These are phyloP conservation scores for Arthrobotrys iridis DNA, from an alignment of 2,329 filamentous ascomycete genomes.

Conservation along the genomic window DNA sequence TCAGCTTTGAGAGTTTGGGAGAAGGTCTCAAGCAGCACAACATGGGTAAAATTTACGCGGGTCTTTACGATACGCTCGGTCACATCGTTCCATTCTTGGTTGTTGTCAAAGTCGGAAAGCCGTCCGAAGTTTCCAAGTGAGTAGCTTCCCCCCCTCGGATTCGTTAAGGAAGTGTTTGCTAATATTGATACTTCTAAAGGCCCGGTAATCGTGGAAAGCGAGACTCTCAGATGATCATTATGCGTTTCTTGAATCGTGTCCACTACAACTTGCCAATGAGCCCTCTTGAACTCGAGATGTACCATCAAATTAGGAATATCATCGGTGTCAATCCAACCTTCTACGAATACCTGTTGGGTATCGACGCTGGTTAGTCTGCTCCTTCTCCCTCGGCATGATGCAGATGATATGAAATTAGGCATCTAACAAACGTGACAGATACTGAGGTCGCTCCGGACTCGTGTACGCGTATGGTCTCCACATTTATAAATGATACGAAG, in stretches of 20 bases:
- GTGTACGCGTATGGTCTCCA: conserved; percentile 87
- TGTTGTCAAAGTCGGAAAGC: conserved; percentile 92
- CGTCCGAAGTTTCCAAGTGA: conserved; percentile 71
- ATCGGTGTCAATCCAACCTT: conserved; percentile 98
- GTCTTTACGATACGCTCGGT: conserved; percentile 95
- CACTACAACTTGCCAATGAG: conserved; percentile 98
- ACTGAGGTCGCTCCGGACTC: conserved; percentile 91
- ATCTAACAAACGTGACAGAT: conserved; percentile 66
- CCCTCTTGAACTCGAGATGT: conserved; percentile 95
- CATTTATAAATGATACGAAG: conserved; percentile 89
- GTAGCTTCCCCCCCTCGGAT: conserved; percentile 6
- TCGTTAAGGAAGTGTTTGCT: neutral
- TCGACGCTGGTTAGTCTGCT: conserved; percentile 73
- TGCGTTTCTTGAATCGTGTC: conserved; percentile 98
- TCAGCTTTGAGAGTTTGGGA: conserved; percentile 95
- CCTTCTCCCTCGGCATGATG: neutral
- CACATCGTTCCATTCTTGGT: conserved; percentile 98
- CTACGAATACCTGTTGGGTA: conserved; percentile 95
- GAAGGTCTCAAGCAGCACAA: conserved; percentile 98
- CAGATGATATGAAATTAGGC: neutral
- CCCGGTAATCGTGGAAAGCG: conserved; percentile 98
- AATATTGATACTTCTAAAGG: conserved; percentile 59
- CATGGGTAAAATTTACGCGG: conserved; percentile 98
- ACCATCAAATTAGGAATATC: conserved; percentile 97
- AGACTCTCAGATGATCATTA: conserved; percentile 97